Base-by-base conservation (phyloP, 2,329 filamentous ascomycete genomes). In the Talaromyces sp. region DNA sequence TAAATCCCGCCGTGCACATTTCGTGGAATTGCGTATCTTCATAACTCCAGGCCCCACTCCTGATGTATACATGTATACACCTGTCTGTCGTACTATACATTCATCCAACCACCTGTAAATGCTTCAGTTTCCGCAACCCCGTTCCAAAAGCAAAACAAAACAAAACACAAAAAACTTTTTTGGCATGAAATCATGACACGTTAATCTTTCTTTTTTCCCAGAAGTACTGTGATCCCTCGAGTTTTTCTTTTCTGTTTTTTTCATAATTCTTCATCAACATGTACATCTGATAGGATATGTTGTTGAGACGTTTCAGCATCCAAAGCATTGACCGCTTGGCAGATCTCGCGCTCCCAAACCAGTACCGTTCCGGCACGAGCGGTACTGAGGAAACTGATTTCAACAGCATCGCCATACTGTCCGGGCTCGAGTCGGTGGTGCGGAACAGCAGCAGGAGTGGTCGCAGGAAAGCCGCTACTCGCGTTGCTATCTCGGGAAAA, bases 361-460 rank as follows among this genome's bases (percentile, higher is more conserved):
- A 98, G 92, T 10, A 98, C 93, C 5, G 91, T 93, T 1, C 93
- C 93, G 0, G 93, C 91, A 49, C 89, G 84, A 4, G 91, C 92
- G 0, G 93, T 98, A 63, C 89, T 95, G 64, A 98, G 79, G 73
- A 97, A 98, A 61, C 89, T 93, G 76, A 98, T 87, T 72, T 97
- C 92, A 0, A 91, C 85, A 1, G 71, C 76, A 61, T 75, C 72
- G 58, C 63, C 72, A 24, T 64, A 66, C 11, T 63, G 51, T 66
- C 73, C 68, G 2, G 72, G 70, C 56, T 73, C 66, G 17, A 74
- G 66, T 41, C 68, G 70, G 59, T 74, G 71, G 0, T 68, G 69
- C 32, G 60, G 60, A 11, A 57, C 56, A 19, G 57, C 27, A 4
- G 59, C 58, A 6, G 59, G 38, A 35, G 56, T 56, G 14, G 46